Evolutionary conservation across 768 basidiomycete genomes (phyloP).

Genomic region (Lyophyllum decastes): DNA sequence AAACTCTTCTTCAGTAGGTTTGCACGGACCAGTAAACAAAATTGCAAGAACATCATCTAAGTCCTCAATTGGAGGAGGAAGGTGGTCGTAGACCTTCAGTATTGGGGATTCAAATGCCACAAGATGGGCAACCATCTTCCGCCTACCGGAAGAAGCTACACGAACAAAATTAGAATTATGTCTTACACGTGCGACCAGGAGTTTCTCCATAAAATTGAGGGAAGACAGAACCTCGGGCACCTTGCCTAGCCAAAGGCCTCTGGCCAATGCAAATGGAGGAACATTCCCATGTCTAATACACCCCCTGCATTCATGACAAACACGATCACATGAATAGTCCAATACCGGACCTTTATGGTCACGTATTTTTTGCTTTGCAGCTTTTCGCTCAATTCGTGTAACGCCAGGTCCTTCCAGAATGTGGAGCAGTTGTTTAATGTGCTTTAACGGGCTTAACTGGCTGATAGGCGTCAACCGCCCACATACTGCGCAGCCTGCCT

Average conservation of each 20-base stretch:
- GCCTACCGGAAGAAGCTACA: slow-evolving; percentile 22
- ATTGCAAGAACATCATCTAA: slow-evolving; percentile 17
- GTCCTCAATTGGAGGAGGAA: slow-evolving; percentile 23
- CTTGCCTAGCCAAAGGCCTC: slow-evolving; percentile 35
- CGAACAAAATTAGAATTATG: slow-evolving; percentile 29
- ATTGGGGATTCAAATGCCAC: slow-evolving; percentile 28
- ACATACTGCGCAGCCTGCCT: slow-evolving; percentile 26
- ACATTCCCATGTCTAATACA: slow-evolving; percentile 7
- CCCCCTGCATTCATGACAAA: slow-evolving; percentile 31
- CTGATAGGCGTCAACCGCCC: slow-evolving; percentile 4
- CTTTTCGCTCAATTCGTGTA: background rate
- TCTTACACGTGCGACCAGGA: slow-evolving; percentile 24
- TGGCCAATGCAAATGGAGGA: slow-evolving; percentile 26
- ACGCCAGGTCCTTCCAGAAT: background rate
- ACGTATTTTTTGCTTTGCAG: background rate
- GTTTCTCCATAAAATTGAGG: slow-evolving; percentile 28
- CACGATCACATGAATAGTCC: slow-evolving; percentile 16
- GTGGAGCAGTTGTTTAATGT: background rate
- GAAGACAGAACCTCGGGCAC: slow-evolving; percentile 25
- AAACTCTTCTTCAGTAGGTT: slow-evolving; percentile 28
- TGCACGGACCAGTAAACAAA: slow-evolving; percentile 27
- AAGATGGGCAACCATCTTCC: slow-evolving; percentile 30
- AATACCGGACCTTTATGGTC: slow-evolving; percentile 15
- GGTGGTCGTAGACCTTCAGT: slow-evolving; percentile 22
- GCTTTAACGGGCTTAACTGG: background rate